A percentile compares a stretch with the other conserved stretches of the same genome.
Evolutionary conservation across 2,329 filamentous ascomycete genomes (phyloP).

Genomic region (Penicillium psychrosexuale): DNA sequence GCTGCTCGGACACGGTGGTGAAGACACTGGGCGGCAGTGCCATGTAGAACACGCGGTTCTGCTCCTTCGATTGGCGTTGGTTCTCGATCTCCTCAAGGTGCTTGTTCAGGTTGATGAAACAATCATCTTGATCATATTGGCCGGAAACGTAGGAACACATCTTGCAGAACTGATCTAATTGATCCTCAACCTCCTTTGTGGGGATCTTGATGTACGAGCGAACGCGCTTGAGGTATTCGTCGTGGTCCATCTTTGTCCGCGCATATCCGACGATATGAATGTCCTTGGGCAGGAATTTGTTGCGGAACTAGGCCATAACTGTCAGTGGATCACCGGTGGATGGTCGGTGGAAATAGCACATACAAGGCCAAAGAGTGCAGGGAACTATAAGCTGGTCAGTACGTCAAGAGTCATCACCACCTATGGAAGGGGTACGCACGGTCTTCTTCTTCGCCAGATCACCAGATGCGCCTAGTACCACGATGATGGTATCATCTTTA

Average conservation of each 20-base stretch:
- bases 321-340: conserved; percentile 11
- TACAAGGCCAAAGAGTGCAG: conserved; percentile 94
- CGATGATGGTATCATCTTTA: conserved; percentile 96
- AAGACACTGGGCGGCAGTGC: conserved; percentile 96
- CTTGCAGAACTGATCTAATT: conserved; percentile 82
- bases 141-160: conserved; percentile 94
- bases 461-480: conserved; percentile 94
- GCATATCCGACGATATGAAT: conserved; percentile 98
- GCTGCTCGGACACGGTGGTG: conserved; percentile 92
- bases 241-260: conserved; percentile 97
- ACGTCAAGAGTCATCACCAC: conserved; percentile 2
- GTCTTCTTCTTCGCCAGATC: conserved; percentile 99
- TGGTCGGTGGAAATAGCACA: conserved; percentile 43
- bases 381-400: conserved; percentile 62
- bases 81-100: conserved; percentile 84
- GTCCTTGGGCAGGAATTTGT: conserved; percentile 96
- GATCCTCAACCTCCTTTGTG: conserved; percentile 94
- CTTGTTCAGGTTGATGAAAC: conserved; percentile 79
- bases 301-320: conserved; percentile 69
- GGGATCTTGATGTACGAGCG: conserved; percentile 99
- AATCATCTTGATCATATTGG: conserved; percentile 96
- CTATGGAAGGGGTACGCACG: conserved; percentile 51
- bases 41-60: conserved; percentile 98
- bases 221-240: conserved; percentile 90
- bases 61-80: conserved; percentile 66